Conservation (phyloP, 768 basidiomycete species). For the Mrakia hoshinonis region DNA sequence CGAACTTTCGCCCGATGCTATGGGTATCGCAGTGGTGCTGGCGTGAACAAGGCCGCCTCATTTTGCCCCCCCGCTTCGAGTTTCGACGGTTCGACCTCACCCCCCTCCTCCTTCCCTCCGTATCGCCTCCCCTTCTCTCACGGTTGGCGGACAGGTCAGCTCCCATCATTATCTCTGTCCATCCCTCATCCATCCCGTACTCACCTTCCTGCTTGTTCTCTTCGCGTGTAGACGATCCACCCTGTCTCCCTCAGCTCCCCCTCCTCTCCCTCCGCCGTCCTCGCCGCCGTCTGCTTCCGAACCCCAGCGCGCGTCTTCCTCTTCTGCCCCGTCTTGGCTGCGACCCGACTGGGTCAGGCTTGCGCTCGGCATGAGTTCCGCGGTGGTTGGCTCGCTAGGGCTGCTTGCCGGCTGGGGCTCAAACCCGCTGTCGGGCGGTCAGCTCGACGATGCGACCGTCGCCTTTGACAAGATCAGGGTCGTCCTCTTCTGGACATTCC, state of each 20-base stretch:
- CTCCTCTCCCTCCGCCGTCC: background rate
- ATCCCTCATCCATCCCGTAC: background rate
- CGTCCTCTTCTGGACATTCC: slow-evolving; percentile 4
- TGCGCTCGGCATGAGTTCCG: background rate
- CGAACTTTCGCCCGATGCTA: too few relatives aligned
- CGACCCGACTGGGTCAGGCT: background rate
- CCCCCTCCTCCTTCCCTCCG: background rate
- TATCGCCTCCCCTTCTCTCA: background rate
- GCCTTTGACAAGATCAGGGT: slow-evolving; percentile 10
- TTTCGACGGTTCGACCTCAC: background rate
- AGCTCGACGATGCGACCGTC: background rate
- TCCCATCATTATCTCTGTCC: too few relatives aligned
- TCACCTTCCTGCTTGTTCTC: background rate
- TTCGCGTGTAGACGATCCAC: slow-evolving; percentile 3
- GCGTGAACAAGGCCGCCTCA: background rate
- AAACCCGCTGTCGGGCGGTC: background rate
- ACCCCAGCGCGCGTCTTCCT: background rate
- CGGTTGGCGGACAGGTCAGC: slow-evolving; percentile 5
- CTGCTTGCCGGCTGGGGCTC: background rate
- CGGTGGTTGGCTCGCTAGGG: background rate
- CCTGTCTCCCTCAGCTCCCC: background rate
- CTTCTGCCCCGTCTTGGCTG: background rate
- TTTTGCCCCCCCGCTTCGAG: background rate
- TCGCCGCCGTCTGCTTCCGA: background rate
- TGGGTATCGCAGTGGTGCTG: background rate